These are phyloP conservation scores for Detonula confervacea DNA, from an alignment of 352 stramenopile species.

Conservation along the genomic window DNA sequence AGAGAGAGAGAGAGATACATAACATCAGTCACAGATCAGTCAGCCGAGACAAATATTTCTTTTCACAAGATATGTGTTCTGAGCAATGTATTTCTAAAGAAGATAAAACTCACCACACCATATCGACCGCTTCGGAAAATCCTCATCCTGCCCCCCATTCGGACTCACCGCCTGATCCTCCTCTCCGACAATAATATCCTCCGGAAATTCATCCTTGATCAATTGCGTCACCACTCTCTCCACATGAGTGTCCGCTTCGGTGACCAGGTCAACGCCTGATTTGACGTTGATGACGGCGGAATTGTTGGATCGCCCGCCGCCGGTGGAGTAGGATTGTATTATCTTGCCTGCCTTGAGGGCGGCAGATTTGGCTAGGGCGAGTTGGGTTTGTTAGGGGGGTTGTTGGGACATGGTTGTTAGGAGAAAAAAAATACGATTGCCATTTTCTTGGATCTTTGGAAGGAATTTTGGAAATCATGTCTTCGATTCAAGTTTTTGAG, in stretches of 20 bases:
- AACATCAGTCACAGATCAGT: too few relatives aligned
- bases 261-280: constrained; percentile 54
- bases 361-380: constrained; percentile 35
- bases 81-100: too few relatives aligned
- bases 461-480: too few relatives aligned
- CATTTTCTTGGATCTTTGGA: too few relatives aligned
- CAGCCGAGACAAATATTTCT: neutral
- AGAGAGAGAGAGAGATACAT: neutral
- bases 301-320: constrained; percentile 23
- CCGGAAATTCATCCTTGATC: constrained; percentile 50
- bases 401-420: constrained; percentile 16
- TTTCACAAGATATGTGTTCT: too few relatives aligned
- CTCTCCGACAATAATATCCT: constrained; percentile 56
- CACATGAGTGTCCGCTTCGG: constrained; percentile 48
- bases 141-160: constrained; percentile 36
- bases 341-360: constrained; percentile 50
- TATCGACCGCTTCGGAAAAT: constrained; percentile 32
- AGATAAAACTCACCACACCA: constrained; percentile 48
- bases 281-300: constrained; percentile 44
- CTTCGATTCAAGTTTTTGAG: too few relatives aligned
- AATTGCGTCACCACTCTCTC: constrained; percentile 50
- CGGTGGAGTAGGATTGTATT: constrained; percentile 40
- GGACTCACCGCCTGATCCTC: constrained; percentile 46
- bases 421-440: too few relatives aligned
- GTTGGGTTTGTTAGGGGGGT: constrained; percentile 49